A percentile compares a stretch with the other conserved stretches of the same genome.
These are phyloP conservation scores for Periconia digitata DNA, from an alignment of 2,329 filamentous ascomycete species.

Conservation along the genomic window DNA sequence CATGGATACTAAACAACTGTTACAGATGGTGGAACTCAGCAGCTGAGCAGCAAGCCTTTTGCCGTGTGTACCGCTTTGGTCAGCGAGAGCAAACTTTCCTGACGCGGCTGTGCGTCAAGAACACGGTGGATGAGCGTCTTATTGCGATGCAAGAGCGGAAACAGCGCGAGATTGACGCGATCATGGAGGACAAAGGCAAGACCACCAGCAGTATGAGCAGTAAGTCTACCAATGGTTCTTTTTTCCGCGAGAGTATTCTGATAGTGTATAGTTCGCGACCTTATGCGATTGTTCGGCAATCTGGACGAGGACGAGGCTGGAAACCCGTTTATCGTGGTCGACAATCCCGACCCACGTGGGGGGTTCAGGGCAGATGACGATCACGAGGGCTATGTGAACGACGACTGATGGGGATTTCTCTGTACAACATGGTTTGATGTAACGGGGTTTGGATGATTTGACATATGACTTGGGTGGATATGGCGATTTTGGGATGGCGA, in stretches of 20 bases:
- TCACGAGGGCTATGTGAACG: constrained; percentile 37
- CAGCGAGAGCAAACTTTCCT: constrained; percentile 64
- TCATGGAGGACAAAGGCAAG: constrained; percentile 46
- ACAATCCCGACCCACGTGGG: constrained; percentile 31
- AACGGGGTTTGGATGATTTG: too few species aligned
- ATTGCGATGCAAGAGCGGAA: constrained; percentile 60
- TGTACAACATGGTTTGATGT: too few species aligned
- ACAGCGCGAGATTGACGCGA: constrained; percentile 44
- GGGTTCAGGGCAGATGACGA: constrained; percentile 34
- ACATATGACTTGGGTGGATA: too few species aligned
- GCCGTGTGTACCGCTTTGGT: constrained; percentile 65
- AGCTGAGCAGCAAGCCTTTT: constrained; percentile 65
- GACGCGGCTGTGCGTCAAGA: constrained; percentile 57
- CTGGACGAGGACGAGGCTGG: constrained; percentile 43
- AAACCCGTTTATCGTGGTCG: constrained; percentile 45
- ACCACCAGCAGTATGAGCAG: constrained; percentile 24
- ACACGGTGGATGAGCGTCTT: constrained; percentile 62
- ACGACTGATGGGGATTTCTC: constrained; percentile 5
- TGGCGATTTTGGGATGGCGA: too few species aligned
- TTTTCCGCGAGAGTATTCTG: too few species aligned
- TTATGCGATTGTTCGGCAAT: constrained; percentile 52
- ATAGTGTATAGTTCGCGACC: constrained; percentile 42
- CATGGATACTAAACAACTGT: too few species aligned
- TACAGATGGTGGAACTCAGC: constrained; percentile 66
- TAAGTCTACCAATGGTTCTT: constrained; percentile 9